Conservation (phyloP, 305 asterid species). For the Striga hermonthica region DNA sequence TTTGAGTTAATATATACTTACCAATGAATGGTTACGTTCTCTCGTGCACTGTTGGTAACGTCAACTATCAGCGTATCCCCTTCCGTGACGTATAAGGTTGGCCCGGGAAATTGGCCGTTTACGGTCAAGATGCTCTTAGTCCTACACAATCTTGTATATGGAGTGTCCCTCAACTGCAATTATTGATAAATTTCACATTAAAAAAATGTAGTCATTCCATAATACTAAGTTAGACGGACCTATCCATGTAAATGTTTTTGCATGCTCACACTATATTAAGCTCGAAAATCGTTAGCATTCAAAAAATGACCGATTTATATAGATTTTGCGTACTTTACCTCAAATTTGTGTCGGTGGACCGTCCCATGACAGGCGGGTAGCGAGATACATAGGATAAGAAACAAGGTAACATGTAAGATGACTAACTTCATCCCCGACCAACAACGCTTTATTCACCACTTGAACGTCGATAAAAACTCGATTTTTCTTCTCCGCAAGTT, state of each 20-base stretch:
- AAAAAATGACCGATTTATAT: no score
- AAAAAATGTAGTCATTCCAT: no score
- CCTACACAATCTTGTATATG: conserved; percentile 39
- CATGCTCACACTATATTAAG: no score
- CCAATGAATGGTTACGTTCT: conserved; percentile 57
- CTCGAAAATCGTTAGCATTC: no score
- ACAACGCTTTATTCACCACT: no score
- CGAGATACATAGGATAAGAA: conserved; percentile 21
- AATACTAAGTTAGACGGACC: no score
- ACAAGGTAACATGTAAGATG: conserved; percentile 5
- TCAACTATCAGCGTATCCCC: conserved; percentile 47
- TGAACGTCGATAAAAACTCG: no score
- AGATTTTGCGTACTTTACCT: no score
- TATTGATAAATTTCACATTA: no score
- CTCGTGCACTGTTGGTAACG: conserved; percentile 37
- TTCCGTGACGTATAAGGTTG: conserved; percentile 41
- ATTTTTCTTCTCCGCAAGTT: no score
- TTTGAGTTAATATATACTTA: no score
- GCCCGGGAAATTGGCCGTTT: conserved; percentile 63
- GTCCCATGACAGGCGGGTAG: conserved; percentile 7
- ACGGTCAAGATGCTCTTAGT: conserved; percentile 46
- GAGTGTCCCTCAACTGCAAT: conserved; percentile 41
- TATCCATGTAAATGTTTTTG: no score
- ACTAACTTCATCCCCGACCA: conserved; percentile 17
- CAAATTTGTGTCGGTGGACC: conserved; percentile 29